These are phyloP conservation scores for Chytriomyces confervae DNA, from an alignment of 192 early-diverging fungal species.

Conservation along the genomic window DNA sequence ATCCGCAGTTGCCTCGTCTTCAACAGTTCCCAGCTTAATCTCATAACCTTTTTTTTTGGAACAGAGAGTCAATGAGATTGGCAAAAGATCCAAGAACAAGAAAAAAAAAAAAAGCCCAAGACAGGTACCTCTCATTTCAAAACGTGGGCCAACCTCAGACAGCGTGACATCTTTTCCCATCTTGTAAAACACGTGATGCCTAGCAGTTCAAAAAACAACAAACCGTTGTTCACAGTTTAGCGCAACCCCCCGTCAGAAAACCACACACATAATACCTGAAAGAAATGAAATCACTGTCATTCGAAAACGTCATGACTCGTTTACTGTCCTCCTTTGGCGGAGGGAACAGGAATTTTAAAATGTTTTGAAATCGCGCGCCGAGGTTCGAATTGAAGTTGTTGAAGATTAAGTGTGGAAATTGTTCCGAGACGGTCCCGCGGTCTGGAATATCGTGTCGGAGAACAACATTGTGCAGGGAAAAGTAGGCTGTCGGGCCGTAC, in stretches of 20 bases:
- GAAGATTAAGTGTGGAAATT: conserved; percentile 96
- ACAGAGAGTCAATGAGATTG: neutral
- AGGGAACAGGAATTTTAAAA: conserved; percentile 96
- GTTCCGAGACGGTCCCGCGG: conserved; percentile 95
- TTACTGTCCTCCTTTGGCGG: conserved; percentile 96
- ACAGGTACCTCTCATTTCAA: conserved; percentile 90
- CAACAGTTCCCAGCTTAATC: conserved; percentile 94
- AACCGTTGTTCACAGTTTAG: neutral
- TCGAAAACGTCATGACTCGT: conserved; percentile 96
- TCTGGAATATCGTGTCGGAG: conserved; percentile 97
- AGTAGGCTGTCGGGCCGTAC: conserved; percentile 97
- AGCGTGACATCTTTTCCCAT: conserved; percentile 89
- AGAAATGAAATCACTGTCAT: conserved; percentile 95
- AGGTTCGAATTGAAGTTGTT: conserved; percentile 91
- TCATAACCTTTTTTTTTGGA: conserved; percentile 73
- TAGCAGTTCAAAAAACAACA: conserved; percentile 36
- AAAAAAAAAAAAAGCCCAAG: neutral
- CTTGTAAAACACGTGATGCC: conserved; percentile 96
- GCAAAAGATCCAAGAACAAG: conserved; percentile 8
- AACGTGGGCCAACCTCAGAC: conserved; percentile 96
- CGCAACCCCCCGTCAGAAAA: neutral
- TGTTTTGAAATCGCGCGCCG: conserved; percentile 76
- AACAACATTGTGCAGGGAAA: conserved; percentile 97
- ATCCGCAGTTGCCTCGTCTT: conserved; percentile 87
- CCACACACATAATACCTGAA: conserved; percentile 65